phyloP scores from a whole-genome alignment of 768 basidiomycete species.

The Leccinum rimulosum region DNA sequence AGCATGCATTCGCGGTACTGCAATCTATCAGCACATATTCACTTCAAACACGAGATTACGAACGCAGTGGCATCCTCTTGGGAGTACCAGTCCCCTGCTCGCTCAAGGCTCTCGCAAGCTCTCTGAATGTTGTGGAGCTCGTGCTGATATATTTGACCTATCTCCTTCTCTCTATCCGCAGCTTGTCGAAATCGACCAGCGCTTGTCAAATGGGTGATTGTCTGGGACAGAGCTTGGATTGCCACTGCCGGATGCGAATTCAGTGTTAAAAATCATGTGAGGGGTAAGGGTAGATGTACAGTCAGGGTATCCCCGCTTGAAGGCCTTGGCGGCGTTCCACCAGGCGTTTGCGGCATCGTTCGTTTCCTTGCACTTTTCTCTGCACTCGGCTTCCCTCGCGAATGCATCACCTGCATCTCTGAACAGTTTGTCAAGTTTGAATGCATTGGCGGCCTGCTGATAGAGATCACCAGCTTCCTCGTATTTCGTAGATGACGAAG shows the following conservation, averaged over 20 bases:
- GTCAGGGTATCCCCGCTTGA: conserved; percentile 84
- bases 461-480: conserved; percentile 97
- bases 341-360: conserved; percentile 98
- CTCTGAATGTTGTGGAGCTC: conserved; percentile 75
- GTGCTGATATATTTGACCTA: conserved; percentile 89
- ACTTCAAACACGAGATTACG: conserved; percentile 29
- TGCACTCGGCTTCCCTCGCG: conserved; percentile 90
- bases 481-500: conserved; percentile 75
- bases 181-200: conserved; percentile 94
- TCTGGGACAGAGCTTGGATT: conserved; percentile 79
- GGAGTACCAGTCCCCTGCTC: conserved; percentile 96
- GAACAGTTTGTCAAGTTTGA: conserved; percentile 90
- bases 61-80: conserved; percentile 97
- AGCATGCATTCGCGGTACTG: conserved; percentile 94
- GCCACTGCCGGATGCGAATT: conserved; percentile 58
- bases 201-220: conserved; percentile 78
- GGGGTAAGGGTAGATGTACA: conserved; percentile 49
- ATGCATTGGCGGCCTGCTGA: conserved; percentile 90
- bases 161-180: conserved; percentile 97
- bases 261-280: conserved; percentile 3
- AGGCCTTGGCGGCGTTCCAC: conserved; percentile 98
- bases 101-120: conserved; percentile 87
- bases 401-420: conserved; percentile 92
- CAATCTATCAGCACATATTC: conserved; percentile 5
- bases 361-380: conserved; percentile 80